Evolutionary conservation across 768 basidiomycete genomes (phyloP).

Genomic region (Brasilioporus rufonigricans): DNA sequence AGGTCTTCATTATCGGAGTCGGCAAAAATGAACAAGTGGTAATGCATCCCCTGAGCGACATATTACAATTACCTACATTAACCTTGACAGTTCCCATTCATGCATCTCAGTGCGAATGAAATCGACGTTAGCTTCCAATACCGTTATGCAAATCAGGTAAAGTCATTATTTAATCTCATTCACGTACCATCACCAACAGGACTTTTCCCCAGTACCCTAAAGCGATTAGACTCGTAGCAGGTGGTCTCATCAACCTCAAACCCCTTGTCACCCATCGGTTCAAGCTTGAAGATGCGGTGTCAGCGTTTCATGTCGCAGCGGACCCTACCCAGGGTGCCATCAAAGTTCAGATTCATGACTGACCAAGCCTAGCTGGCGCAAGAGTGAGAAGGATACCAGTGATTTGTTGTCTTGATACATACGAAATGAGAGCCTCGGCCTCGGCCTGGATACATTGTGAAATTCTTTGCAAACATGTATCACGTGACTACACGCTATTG

Average conservation of each 20-base stretch:
- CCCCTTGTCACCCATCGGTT: constrained; percentile 82
- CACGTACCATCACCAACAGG: neutral
- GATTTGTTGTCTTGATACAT: too few species aligned
- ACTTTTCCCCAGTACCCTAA: constrained; percentile 63
- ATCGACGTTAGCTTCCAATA: constrained; percentile 70
- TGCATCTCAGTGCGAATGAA: constrained; percentile 70
- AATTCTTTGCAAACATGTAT: too few species aligned
- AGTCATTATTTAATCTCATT: neutral
- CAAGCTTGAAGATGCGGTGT: constrained; percentile 64
- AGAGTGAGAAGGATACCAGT: too few species aligned
- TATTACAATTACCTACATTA: neutral
- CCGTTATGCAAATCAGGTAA: constrained; percentile 62
- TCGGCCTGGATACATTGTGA: too few species aligned
- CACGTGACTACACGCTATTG: constrained; percentile 22
- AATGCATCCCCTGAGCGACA: constrained; percentile 13
- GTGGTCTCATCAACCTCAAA: constrained; percentile 66
- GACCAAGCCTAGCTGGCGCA: neutral
- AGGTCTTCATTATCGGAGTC: constrained; percentile 70
- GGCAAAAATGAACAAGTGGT: constrained; percentile 63
- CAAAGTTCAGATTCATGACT: constrained; percentile 66
- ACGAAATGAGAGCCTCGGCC: too few species aligned
- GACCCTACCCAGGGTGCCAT: constrained; percentile 66
- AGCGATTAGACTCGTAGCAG: constrained; percentile 78
- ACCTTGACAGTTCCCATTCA: constrained; percentile 57
- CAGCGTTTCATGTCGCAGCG: constrained; percentile 78